These are phyloP conservation scores for Acacia melanoxylon DNA, from an alignment of 306 rosid species.

Conservation along the genomic window DNA sequence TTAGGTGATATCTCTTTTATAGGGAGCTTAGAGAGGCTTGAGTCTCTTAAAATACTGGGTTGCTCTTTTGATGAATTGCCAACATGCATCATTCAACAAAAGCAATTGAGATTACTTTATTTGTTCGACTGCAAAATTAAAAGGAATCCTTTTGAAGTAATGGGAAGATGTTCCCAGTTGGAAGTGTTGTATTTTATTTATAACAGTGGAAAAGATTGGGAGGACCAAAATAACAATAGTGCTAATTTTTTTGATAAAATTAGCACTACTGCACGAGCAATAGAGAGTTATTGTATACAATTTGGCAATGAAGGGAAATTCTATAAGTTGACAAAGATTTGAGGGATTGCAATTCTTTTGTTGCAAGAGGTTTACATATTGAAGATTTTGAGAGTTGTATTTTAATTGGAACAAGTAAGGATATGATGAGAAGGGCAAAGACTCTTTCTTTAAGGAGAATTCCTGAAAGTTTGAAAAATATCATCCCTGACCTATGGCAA, in stretches of 20 bases:
- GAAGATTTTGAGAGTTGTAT: not conserved
- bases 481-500: not conserved
- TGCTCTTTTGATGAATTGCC: not conserved
- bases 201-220: too few relatives aligned
- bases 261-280: not conserved
- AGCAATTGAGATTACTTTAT: not conserved
- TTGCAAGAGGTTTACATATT: not conserved
- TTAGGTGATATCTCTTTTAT: not conserved
- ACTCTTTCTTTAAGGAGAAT: not conserved
- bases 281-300: not conserved
- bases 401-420: not conserved
- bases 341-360: not conserved
- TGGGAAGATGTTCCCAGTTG: too few relatives aligned
- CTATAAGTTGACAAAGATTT: rapidly evolving
- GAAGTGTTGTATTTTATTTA: too few relatives aligned
- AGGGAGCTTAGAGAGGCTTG: not conserved
- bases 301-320: not conserved
- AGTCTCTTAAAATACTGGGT: not conserved
- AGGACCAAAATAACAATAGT: too few relatives aligned
- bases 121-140: not conserved
- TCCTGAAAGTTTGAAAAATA: not conserved
- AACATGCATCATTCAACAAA: not conserved
- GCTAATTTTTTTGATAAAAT: not conserved
- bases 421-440: not conserved
- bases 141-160: too few relatives aligned